A percentile compares a stretch with the other conserved stretches of the same genome.
Conservation (phyloP, 192 early-diverging fungal species). For the Linnemannia hyalina region DNA sequence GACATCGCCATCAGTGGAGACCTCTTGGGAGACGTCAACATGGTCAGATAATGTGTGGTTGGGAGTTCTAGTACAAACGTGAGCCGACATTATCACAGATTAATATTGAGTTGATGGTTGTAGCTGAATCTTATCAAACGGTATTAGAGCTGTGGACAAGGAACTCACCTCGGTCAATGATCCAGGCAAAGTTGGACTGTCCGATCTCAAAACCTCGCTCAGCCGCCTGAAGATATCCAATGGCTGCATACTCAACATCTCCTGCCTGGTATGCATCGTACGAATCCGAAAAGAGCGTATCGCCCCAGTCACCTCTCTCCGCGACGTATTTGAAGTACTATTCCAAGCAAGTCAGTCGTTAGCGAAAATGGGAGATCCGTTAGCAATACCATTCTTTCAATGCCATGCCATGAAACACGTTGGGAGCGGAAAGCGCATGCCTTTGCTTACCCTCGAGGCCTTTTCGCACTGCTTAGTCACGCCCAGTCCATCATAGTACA, state of each 20-base stretch:
- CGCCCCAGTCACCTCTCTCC: slow-evolving; percentile 90
- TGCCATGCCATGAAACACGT: neutral
- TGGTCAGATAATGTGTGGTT: slow-evolving; percentile 31
- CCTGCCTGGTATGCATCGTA: slow-evolving; percentile 67
- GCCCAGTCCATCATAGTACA: slow-evolving; percentile 69
- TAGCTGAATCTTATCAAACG: no score
- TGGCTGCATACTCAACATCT: slow-evolving; percentile 76
- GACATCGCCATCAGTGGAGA: slow-evolving; percentile 22
- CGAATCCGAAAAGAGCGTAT: slow-evolving; percentile 74
- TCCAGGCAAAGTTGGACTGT: slow-evolving; percentile 91
- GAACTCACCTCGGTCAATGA: slow-evolving; percentile 77
- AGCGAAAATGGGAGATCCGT: neutral
- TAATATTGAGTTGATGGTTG: neutral
- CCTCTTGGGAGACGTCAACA: slow-evolving; percentile 31
- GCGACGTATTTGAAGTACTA: slow-evolving; percentile 83
- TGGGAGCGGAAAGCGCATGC: neutral
- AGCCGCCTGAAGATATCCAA: slow-evolving; percentile 86
- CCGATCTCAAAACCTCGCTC: slow-evolving; percentile 91
- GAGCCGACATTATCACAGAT: neutral
- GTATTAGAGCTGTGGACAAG: neutral
- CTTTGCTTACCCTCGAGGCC: slow-evolving; percentile 71
- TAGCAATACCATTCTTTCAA: no score
- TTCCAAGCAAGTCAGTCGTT: slow-evolving; percentile 10
- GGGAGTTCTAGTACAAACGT: slow-evolving; percentile 34
- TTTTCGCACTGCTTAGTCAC: slow-evolving; percentile 69